Evolutionary conservation across 371 early-diverging fungal species (phyloP).

Genomic region (Dichotomocladium elegans): DNA sequence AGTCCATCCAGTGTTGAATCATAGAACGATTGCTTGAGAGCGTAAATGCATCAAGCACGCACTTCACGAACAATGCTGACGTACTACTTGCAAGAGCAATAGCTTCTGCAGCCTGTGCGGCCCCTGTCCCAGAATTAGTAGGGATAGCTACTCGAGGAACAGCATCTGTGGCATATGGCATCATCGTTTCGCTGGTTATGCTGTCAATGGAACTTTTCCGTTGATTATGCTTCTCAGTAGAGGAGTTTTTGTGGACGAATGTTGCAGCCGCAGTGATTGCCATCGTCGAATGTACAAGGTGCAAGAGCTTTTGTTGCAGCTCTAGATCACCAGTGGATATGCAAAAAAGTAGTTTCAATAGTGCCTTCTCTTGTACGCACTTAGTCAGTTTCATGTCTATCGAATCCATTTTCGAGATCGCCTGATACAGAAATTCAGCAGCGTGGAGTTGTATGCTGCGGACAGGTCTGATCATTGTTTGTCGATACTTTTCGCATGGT

Average conservation of each 20-base stretch:
- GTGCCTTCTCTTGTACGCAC: conserved; percentile 51
- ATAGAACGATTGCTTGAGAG: conserved; percentile 57
- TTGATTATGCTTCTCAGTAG: conserved; percentile 11
- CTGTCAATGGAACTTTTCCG: conserved; percentile 18
- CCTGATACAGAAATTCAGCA: conserved; percentile 57
- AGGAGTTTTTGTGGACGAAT: conserved; percentile 4
- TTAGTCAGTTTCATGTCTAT: conserved; percentile 49
- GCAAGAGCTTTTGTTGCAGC: conserved; percentile 70
- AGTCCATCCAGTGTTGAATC: conserved; percentile 78
- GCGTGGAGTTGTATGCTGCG: conserved; percentile 59
- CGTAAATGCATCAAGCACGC: conserved; percentile 60
- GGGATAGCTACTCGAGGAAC: conserved; percentile 5
- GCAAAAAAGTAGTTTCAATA: conserved; percentile 63
- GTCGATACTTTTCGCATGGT: conserved; percentile 16
- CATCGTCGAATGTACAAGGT: conserved; percentile 59
- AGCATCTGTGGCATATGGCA: conserved; percentile 7
- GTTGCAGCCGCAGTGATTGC: conserved; percentile 40
- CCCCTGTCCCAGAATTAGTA: no score
- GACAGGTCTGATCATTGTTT: conserved; percentile 23
- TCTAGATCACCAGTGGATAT: conserved; percentile 52
- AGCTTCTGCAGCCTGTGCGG: conserved; percentile 19
- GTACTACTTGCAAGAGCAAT: conserved; percentile 23
- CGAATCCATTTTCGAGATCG: conserved; percentile 53
- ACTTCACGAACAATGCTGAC: conserved; percentile 56
- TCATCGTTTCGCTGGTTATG: conserved; percentile 8